These are phyloP conservation scores for Arctostaphylos glauca DNA, from an alignment of 148 eudicot species.

Conservation along the genomic window DNA sequence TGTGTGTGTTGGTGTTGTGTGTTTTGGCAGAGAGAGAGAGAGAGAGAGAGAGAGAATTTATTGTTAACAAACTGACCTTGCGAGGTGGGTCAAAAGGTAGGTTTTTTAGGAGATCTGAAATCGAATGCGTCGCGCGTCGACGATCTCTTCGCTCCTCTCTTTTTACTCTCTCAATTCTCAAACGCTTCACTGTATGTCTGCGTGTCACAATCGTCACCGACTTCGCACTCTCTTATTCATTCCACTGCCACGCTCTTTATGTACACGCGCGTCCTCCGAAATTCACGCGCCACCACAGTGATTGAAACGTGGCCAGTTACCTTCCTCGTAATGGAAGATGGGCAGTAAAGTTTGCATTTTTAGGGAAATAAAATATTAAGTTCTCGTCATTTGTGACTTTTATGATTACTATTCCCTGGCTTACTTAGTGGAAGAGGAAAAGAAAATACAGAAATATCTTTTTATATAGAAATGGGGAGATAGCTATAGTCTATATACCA, in stretches of 20 bases:
- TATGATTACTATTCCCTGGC: no score
- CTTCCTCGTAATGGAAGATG: no score
- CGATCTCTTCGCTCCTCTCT: conserved; percentile 7
- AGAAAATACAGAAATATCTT: no score
- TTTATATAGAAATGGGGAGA: no score
- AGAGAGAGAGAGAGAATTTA: conserved; percentile 16
- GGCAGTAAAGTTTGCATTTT: no score
- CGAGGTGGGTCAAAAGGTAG: conserved; percentile 22
- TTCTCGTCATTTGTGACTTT: no score
- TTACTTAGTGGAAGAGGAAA: no score
- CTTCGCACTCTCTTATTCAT: not conserved
- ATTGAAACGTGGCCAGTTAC: no score
- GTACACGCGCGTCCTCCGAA: not conserved
- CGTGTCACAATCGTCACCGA: not conserved
- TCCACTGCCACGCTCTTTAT: not conserved
- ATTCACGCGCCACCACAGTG: not conserved
- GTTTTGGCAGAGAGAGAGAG: conserved; percentile 7
- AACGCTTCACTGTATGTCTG: not conserved
- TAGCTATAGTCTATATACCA: no score
- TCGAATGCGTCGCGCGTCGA: conserved; percentile 15
- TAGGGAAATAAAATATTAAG: no score
- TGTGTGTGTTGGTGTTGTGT: not conserved
- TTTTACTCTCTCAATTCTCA: not conserved
- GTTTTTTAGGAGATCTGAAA: conserved; percentile 25
- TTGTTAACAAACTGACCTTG: conserved; percentile 17